Evolutionary conservation across 2,329 filamentous ascomycete species (phyloP).

Genomic region (Alternaria sp.): DNA sequence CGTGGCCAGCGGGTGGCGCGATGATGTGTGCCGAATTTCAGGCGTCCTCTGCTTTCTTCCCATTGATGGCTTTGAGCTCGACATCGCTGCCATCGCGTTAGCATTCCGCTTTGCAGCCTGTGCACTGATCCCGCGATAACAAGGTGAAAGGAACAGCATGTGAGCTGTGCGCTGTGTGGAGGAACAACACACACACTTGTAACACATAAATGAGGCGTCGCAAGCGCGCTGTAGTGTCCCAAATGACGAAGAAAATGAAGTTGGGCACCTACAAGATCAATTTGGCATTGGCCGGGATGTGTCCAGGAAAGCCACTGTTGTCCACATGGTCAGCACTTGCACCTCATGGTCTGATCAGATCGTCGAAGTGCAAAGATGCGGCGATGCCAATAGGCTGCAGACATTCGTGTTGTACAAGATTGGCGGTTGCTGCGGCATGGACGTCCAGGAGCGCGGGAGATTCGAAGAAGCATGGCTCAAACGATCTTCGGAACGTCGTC

Average conservation of each 20-base stretch:
- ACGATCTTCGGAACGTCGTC: not conserved
- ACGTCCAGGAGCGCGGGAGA: not conserved
- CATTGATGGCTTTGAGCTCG: constrained; percentile 69
- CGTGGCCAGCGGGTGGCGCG: constrained; percentile 2
- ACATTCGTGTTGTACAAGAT: not conserved
- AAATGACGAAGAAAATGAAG: not conserved
- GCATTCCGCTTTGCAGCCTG: constrained; percentile 4
- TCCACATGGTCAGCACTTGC: constrained; percentile 27
- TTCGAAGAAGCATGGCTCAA: not conserved
- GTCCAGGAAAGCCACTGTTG: constrained; percentile 74
- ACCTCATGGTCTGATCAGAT: constrained; percentile 13
- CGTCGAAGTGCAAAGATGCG: not conserved
- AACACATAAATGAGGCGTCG: not conserved
- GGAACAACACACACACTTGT: constrained; percentile 1
- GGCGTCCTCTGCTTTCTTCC: constrained; percentile 50
- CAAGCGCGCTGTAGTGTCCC: constrained; percentile 3
- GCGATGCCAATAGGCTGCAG: not conserved
- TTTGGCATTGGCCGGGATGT: constrained; percentile 76
- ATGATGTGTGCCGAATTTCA: not conserved
- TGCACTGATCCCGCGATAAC: not conserved
- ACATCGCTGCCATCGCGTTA: constrained; percentile 63
- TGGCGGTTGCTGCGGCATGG: constrained; percentile 5
- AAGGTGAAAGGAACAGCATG: constrained; percentile 2
- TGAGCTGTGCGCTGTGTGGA: constrained; percentile 13
- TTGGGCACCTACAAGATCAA: constrained; percentile 77